phyloP scores from a whole-genome alignment of 140 eudicot species.

The Anethum foeniculum region DNA sequence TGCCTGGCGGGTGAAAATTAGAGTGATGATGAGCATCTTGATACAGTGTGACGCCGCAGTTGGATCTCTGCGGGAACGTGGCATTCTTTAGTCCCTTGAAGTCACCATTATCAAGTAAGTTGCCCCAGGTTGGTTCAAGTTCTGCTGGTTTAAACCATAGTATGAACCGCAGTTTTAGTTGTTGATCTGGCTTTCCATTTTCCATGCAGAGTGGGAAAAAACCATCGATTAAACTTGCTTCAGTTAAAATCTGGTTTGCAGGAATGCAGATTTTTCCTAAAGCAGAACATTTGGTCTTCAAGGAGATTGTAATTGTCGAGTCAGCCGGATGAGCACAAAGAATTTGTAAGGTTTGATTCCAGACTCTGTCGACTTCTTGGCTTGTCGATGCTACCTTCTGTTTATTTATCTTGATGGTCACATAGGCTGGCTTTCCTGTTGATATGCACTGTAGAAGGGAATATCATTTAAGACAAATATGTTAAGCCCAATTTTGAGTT shows the following conservation, averaged over 20 bases:
- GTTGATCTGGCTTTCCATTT: slow-evolving; percentile 46
- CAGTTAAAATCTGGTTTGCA: slow-evolving; percentile 39
- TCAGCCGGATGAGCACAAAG: slow-evolving; percentile 72
- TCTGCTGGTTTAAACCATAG: slow-evolving; percentile 83
- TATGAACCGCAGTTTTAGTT: slow-evolving; percentile 49
- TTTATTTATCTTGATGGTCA: slow-evolving; percentile 58
- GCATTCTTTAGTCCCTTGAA: slow-evolving; percentile 59
- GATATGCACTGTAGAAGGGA: slow-evolving; percentile 56
- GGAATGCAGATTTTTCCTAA: slow-evolving; percentile 54
- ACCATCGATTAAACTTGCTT: slow-evolving; percentile 63
- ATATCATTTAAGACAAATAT: background rate
- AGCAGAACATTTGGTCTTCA: slow-evolving; percentile 51
- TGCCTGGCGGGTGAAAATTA: slow-evolving; percentile 55
- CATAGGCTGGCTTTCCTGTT: slow-evolving; percentile 61
- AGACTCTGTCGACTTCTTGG: slow-evolving; percentile 47
- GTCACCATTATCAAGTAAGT: slow-evolving; percentile 32
- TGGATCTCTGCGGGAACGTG: slow-evolving; percentile 60
- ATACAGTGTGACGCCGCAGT: slow-evolving; percentile 55
- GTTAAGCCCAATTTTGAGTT: background rate
- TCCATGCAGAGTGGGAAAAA: slow-evolving; percentile 54
- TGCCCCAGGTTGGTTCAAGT: slow-evolving; percentile 54
- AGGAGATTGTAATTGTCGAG: slow-evolving; percentile 62
- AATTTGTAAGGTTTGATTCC: slow-evolving; percentile 90
- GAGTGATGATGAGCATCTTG: slow-evolving; percentile 85
- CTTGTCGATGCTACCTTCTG: slow-evolving; percentile 67